These are phyloP conservation scores for Porogramme epimiltina DNA, from an alignment of 1,284 basidiomycete genomes.

Conservation along the genomic window DNA sequence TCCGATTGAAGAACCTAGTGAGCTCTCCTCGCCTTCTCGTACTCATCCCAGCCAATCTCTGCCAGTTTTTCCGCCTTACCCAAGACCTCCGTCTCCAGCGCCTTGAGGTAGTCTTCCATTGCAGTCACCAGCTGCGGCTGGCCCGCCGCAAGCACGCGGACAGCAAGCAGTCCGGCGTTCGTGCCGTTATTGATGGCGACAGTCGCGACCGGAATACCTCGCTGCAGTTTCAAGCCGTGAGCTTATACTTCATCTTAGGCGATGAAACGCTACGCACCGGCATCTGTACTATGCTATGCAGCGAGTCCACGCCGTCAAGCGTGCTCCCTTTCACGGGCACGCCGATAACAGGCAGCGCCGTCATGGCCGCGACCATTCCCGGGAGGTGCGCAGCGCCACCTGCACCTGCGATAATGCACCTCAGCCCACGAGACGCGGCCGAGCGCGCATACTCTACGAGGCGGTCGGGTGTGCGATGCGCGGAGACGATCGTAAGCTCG, in stretches of 20 bases:
- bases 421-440: slow-evolving; percentile 75
- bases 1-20: not conserved
- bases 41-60: slow-evolving; percentile 86
- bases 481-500: slow-evolving; percentile 95
- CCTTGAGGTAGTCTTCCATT: slow-evolving; percentile 79
- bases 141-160: slow-evolving; percentile 83
- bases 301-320: slow-evolving; percentile 93
- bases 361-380: slow-evolving; percentile 98
- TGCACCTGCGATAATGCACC: slow-evolving; percentile 91
- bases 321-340: slow-evolving; percentile 96
- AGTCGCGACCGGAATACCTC: slow-evolving; percentile 96
- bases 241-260: not conserved
- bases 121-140: slow-evolving; percentile 66
- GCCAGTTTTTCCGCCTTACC: slow-evolving; percentile 81
- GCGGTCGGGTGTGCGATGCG: slow-evolving; percentile 92
- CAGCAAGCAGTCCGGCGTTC: slow-evolving; percentile 91
- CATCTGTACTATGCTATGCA: slow-evolving; percentile 99
- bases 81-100: slow-evolving; percentile 83
- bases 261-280: no score
- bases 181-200: slow-evolving; percentile 97
- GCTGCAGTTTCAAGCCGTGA: slow-evolving; percentile 43
- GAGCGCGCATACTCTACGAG: slow-evolving; percentile 83
- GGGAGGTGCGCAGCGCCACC: slow-evolving; percentile 97
- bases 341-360: slow-evolving; percentile 90
- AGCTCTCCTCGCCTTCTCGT: slow-evolving; percentile 38